Percentiles rank a stretch among this genome's conserved stretches.
Conservation (phyloP, 805 yeast genomes). For the Cyberlindnera mycetangii region DNA sequence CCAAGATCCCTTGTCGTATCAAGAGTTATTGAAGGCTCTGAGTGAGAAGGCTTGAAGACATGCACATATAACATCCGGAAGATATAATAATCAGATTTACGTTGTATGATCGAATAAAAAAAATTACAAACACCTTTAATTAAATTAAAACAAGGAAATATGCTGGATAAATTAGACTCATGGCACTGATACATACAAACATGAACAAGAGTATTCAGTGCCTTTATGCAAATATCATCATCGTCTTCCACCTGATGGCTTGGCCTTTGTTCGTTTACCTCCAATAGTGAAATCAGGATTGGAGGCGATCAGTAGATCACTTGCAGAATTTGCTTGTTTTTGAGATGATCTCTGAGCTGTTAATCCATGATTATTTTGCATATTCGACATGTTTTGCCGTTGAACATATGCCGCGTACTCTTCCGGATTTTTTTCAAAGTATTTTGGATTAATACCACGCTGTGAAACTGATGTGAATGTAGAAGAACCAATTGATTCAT, state of each 20-base stretch:
- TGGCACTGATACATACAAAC: too few relatives aligned
- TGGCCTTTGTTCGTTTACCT: slow-evolving; percentile 5
- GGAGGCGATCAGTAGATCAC: slow-evolving; percentile 23
- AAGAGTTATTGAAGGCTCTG: slow-evolving; percentile 4
- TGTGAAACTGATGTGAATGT: slow-evolving; percentile 78
- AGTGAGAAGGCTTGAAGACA: background rate
- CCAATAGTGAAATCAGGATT: slow-evolving; percentile 25
- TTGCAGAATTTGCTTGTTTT: background rate
- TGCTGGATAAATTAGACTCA: too few relatives aligned
- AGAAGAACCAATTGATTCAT: slow-evolving; percentile 39
- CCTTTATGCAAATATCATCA: background rate
- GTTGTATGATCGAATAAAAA: too few relatives aligned
- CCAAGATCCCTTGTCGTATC: slow-evolving; percentile 1
- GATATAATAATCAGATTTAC: background rate
- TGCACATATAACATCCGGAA: background rate
- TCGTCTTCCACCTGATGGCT: background rate
- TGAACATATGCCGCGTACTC: slow-evolving; percentile 16
- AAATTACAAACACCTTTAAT: too few relatives aligned
- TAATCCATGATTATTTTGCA: background rate
- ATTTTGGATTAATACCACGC: slow-evolving; percentile 64
- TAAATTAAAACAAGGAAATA: too few relatives aligned
- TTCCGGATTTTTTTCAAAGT: slow-evolving; percentile 33
- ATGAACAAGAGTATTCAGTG: too few relatives aligned
- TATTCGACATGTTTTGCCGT: slow-evolving; percentile 4
- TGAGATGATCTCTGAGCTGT: background rate